phyloP scores from a whole-genome alignment of 305 asterid genomes.

The Fraxinus paxiana region DNA sequence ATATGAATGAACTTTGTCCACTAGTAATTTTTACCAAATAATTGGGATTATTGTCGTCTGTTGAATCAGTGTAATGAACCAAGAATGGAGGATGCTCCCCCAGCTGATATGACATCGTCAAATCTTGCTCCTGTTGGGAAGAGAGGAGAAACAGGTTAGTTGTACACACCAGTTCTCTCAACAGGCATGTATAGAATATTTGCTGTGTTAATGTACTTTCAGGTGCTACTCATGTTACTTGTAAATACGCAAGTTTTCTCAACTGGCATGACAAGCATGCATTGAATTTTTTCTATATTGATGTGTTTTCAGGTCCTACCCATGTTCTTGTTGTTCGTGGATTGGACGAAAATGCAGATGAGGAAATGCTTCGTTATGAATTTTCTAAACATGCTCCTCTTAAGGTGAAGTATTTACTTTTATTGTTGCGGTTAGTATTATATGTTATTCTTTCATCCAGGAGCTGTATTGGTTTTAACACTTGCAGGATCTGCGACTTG shows the following conservation, averaged over 20 bases:
- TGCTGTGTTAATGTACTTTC: constrained; percentile 13
- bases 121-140: constrained; percentile 52
- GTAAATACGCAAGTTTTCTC: background rate
- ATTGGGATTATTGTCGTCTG: constrained; percentile 13
- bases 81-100: constrained; percentile 88
- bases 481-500: constrained; percentile 90
- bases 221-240: constrained; percentile 43
- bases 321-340: constrained; percentile 98
- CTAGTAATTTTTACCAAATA: background rate
- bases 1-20: constrained; percentile 3
- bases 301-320: constrained; percentile 65
- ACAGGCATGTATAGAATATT: constrained; percentile 5
- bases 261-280: background rate
- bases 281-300: constrained; percentile 11
- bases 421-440: background rate
- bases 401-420: constrained; percentile 46
- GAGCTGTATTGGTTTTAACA: constrained; percentile 20
- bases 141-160: constrained; percentile 88
- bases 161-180: background rate
- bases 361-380: constrained; percentile 97
- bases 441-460: constrained; percentile 16
- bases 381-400: constrained; percentile 92
- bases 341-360: constrained; percentile 96
- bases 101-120: constrained; percentile 86
- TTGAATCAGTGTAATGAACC: constrained; percentile 85